phyloP scores from a whole-genome alignment of 2,329 filamentous ascomycete genomes.

The Penicillium sp. region DNA sequence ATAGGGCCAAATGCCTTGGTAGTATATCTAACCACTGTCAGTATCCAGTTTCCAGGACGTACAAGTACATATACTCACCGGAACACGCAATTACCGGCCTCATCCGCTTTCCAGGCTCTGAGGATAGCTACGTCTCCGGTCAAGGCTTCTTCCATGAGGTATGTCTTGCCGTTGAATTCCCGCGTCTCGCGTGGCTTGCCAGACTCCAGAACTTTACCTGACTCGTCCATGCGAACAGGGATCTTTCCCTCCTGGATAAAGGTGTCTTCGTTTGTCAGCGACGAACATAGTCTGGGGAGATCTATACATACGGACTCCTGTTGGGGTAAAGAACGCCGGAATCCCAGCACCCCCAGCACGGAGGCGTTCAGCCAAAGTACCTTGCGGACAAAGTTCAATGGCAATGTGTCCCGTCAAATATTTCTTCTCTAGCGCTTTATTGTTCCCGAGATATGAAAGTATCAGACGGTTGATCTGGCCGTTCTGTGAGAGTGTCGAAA shows the following conservation, averaged over 20 bases:
- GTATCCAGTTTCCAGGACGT: background rate
- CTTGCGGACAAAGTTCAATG: constrained; percentile 73
- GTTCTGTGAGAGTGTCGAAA: constrained; percentile 65
- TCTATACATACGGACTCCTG: constrained; percentile 58
- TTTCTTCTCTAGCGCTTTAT: constrained; percentile 71
- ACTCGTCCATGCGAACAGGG: constrained; percentile 75
- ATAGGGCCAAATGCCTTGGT: constrained; percentile 72
- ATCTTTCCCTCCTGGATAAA: constrained; percentile 41
- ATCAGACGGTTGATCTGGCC: constrained; percentile 71
- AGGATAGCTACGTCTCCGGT: constrained; percentile 74
- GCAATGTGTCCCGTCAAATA: constrained; percentile 72
- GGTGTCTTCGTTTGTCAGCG: constrained; percentile 26
- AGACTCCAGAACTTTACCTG: constrained; percentile 73
- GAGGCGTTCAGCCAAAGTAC: constrained; percentile 52
- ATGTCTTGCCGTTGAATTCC: constrained; percentile 69
- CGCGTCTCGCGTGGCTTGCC: constrained; percentile 67
- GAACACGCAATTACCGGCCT: constrained; percentile 76
- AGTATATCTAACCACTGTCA: constrained; percentile 50
- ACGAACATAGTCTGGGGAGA: background rate
- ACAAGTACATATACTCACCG: constrained; percentile 44
- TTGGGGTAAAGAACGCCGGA: constrained; percentile 77
- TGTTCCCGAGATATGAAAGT: constrained; percentile 72
- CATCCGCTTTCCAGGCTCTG: constrained; percentile 72
- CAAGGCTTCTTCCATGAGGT: constrained; percentile 74
- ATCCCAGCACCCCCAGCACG: constrained; percentile 72